Conservation (phyloP, 2,329 filamentous ascomycete species). For the Alternaria hordeiaustralica region DNA sequence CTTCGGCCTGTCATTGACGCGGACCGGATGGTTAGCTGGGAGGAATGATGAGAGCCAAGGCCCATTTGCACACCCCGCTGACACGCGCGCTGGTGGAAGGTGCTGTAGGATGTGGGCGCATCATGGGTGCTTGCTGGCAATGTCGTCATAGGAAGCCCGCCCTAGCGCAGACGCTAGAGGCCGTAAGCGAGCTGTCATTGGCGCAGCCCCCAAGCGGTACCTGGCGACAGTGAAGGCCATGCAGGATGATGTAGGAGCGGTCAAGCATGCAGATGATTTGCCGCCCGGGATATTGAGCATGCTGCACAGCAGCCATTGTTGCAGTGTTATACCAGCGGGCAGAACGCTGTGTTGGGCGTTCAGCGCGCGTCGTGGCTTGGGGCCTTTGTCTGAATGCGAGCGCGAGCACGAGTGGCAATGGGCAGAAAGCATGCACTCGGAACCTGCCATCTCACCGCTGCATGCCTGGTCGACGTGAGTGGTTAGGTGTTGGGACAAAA, state of each 20-base stretch:
- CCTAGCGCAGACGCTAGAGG: slow-evolving; percentile 12
- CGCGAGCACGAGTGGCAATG: slow-evolving; percentile 10
- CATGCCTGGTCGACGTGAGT: slow-evolving; percentile 18
- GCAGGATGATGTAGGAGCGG: slow-evolving; percentile 30
- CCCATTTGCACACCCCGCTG: slow-evolving; percentile 19
- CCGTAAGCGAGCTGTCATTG: slow-evolving; percentile 16
- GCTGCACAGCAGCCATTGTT: slow-evolving; percentile 2
- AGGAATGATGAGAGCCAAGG: slow-evolving; percentile 38
- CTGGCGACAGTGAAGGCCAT: slow-evolving; percentile 19
- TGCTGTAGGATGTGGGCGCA: slow-evolving; percentile 17
- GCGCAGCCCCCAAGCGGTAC: slow-evolving; percentile 19
- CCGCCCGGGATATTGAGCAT: slow-evolving; percentile 9
- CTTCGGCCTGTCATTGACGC: slow-evolving; percentile 20
- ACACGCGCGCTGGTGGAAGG: slow-evolving; percentile 19
- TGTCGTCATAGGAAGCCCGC: slow-evolving; percentile 17
- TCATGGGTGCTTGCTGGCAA: slow-evolving; percentile 16
- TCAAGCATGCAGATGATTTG: slow-evolving; percentile 17
- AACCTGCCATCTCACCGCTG: slow-evolving; percentile 30
- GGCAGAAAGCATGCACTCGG: slow-evolving; percentile 12
- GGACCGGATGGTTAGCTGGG: slow-evolving; percentile 18
- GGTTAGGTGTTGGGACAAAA: slow-evolving; percentile 18
- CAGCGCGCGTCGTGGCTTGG: slow-evolving; percentile 9
- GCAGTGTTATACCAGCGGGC: neutral
- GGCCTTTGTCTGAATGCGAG: neutral
- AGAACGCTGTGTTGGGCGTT: slow-evolving; percentile 1